Percentiles rank a stretch among this genome's conserved stretches.
These are phyloP conservation scores for Umbelopsis sp. DNA, from an alignment of 371 early-diverging fungal genomes.

Conservation along the genomic window DNA sequence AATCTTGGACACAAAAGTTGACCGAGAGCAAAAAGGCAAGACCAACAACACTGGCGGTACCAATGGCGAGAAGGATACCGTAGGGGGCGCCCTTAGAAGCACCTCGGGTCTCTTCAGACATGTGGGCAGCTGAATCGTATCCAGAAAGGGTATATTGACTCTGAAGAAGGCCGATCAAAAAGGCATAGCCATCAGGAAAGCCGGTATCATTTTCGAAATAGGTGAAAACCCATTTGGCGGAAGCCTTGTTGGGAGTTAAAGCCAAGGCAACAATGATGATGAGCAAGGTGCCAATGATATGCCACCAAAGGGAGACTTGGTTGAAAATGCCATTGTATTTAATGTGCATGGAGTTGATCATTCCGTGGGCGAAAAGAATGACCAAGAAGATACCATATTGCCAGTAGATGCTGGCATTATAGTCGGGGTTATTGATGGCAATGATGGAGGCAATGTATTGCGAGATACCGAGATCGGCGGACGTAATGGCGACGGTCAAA, in stretches of 20 bases:
- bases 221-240: slow-evolving; percentile 51
- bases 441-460: slow-evolving; percentile 53
- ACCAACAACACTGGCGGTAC: slow-evolving; percentile 49
- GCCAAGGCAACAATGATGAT: slow-evolving; percentile 60
- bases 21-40: slow-evolving; percentile 49
- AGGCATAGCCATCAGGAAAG: slow-evolving; percentile 46
- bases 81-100: slow-evolving; percentile 67
- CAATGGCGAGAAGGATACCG: slow-evolving; percentile 64
- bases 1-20: slow-evolving; percentile 51
- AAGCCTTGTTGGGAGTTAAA: slow-evolving; percentile 49
- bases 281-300: slow-evolving; percentile 58
- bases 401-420: slow-evolving; percentile 44
- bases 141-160: slow-evolving; percentile 64
- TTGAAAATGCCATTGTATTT: slow-evolving; percentile 58
- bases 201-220: slow-evolving; percentile 51
- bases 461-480: slow-evolving; percentile 56
- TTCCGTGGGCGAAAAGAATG: slow-evolving; percentile 54
- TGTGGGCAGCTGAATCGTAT: slow-evolving; percentile 79
- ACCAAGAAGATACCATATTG: slow-evolving; percentile 46
- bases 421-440: slow-evolving; percentile 37
- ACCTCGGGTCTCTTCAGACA: slow-evolving; percentile 76
- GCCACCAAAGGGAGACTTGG: slow-evolving; percentile 60
- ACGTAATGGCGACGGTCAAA: slow-evolving; percentile 56
- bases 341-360: slow-evolving; percentile 59
- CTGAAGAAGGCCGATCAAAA: slow-evolving; percentile 50